These are phyloP conservation scores for Cladosporium sp. DNA, from an alignment of 2,329 filamentous ascomycete genomes.

Conservation along the genomic window DNA sequence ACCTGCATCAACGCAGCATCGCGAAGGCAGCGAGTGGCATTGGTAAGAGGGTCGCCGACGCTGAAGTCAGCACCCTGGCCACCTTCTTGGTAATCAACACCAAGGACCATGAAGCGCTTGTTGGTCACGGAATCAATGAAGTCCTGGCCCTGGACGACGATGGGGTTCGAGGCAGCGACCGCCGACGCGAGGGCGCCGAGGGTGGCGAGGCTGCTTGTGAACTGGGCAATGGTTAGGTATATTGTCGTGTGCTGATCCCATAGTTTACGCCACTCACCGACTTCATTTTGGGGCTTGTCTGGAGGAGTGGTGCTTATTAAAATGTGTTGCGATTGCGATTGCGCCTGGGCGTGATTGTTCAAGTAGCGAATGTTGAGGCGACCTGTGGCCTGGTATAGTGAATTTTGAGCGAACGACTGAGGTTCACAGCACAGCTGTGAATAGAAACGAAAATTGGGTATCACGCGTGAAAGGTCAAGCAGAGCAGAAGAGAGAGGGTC, in stretches of 20 bases:
- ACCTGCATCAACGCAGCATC: slow-evolving; percentile 60
- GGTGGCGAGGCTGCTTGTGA: slow-evolving; percentile 4
- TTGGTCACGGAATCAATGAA: slow-evolving; percentile 57
- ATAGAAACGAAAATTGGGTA: neutral
- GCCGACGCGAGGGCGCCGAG: slow-evolving; percentile 18
- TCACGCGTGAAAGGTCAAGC: neutral
- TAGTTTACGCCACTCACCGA: neutral
- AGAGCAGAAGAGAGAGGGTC: neutral
- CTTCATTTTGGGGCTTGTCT: neutral
- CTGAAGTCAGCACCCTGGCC: slow-evolving; percentile 55
- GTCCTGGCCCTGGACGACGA: slow-evolving; percentile 56
- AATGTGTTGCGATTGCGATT: neutral
- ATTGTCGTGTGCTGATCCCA: neutral
- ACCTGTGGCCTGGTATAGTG: neutral
- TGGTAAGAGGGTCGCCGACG: slow-evolving; percentile 53
- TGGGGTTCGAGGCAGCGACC: slow-evolving; percentile 50
- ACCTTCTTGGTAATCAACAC: slow-evolving; percentile 63
- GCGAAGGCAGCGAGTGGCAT: slow-evolving; percentile 55
- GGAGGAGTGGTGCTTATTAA: neutral
- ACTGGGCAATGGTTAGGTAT: neutral
- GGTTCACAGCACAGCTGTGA: slow-evolving; percentile 7
- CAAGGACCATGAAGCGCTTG: slow-evolving; percentile 58
- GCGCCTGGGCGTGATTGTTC: neutral
- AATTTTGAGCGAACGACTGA: neutral
- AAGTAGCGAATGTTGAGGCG: neutral